Percentiles rank a stretch among this genome's conserved stretches.
These are phyloP conservation scores for Rhizodiscina lignyota DNA, from an alignment of 495 filamentous ascomycete genomes.

Conservation along the genomic window DNA sequence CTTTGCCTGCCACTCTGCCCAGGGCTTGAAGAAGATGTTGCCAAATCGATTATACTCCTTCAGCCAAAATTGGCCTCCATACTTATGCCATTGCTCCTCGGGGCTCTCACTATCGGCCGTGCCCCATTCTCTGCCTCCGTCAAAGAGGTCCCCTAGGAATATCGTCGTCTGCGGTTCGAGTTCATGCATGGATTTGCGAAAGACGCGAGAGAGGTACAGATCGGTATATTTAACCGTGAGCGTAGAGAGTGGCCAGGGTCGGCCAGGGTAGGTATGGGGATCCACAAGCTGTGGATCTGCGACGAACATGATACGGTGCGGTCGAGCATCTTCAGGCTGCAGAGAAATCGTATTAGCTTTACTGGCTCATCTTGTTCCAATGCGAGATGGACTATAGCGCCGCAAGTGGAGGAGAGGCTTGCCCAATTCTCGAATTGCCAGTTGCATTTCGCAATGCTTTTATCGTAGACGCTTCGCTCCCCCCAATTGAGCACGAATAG, in stretches of 20 bases:
- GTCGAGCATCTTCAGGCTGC: constrained; percentile 57
- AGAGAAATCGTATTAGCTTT: too few relatives aligned
- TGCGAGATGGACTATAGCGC: constrained; percentile 1
- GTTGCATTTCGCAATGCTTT: constrained; percentile 52
- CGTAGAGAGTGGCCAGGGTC: constrained; percentile 73
- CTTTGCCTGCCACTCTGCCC: constrained; percentile 13
- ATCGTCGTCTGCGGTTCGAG: constrained; percentile 68
- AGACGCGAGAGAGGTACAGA: constrained; percentile 70
- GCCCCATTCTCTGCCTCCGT: constrained; percentile 92
- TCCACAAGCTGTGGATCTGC: constrained; percentile 98
- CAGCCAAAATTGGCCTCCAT: constrained; percentile 66
- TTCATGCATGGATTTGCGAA: constrained; percentile 46
- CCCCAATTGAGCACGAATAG: constrained; percentile 71
- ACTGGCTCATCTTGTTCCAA: too few relatives aligned
- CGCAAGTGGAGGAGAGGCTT: constrained; percentile 56
- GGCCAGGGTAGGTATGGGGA: constrained; percentile 87
- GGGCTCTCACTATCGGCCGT: constrained; percentile 48
- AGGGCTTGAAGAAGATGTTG: constrained; percentile 54
- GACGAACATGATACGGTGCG: constrained; percentile 75
- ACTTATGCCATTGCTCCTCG: constrained; percentile 54
- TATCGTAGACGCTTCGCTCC: constrained; percentile 59
- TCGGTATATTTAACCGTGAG: constrained; percentile 74
- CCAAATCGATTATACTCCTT: constrained; percentile 67
- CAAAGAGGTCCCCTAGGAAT: constrained; percentile 91
- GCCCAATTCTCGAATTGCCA: constrained; percentile 82